Base-by-base conservation (phyloP, 2,329 filamentous ascomycete species). In the Arthrobotrys conoides region DNA sequence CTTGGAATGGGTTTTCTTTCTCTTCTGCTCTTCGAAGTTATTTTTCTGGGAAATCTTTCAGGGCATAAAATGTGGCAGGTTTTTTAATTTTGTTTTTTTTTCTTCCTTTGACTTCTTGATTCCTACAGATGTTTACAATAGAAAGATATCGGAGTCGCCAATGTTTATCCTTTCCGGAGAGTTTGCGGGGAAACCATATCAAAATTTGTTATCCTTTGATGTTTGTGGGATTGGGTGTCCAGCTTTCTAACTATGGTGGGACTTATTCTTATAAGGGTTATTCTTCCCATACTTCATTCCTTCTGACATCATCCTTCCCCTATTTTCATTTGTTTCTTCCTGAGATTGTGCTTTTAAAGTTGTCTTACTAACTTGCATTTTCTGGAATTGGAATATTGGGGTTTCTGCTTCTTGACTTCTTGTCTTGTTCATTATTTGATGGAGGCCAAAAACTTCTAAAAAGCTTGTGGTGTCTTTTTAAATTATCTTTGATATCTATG, bases 21-120 rank as follows among this genome's bases (percentile, higher is more conserved):
- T 48, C 22, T 20, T 14, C 16, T 20, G n/a, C 10, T 22, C 44
- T 48, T 48, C 38, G 16, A 41, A 2, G 41, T 27, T 27, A 6
- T 44, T 41, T 36, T 44, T 24, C 41, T 44, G 41, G n/a, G 27
- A 36, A 18, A 49, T 33, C 16, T 49, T 51, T 66, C 57, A 44
- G 57, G 57, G 57, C 20, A 61, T 24, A 51, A 51, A 57, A 61
- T 61, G 57, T 61, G 57, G 57, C 57, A 27, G 57, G 20, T 27
- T 44, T 59, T 59, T 44, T 24, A 36, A 1, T 30, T 53, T 55
- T 20, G 0, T 41, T 44, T 12, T 27, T 18, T 4, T 49, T 20
- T 65, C 22, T 36, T n/a, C 10, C 30, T 30, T 16, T 14, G n/a
- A 2, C 38, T 4, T n/a, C 38, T 27, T 46, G 22, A 27, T 64